These are phyloP conservation scores for Pseudoscleropodium purum DNA, from an alignment of 225 moss, liverwort and hornwort species.

Conservation along the genomic window DNA sequence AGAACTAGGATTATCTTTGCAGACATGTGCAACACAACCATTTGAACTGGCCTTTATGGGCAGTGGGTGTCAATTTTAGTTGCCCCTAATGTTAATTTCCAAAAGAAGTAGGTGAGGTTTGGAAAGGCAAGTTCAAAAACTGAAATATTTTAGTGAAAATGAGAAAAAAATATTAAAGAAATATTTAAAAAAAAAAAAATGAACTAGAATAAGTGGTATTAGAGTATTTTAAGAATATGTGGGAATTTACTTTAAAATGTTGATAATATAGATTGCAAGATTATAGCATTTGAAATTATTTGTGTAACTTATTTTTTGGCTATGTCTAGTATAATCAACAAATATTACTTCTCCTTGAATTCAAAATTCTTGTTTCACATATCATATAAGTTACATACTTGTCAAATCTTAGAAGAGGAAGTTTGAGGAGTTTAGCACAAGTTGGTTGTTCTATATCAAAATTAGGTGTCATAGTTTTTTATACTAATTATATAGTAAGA, in stretches of 20 bases:
- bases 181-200: no score
- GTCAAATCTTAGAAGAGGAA: neutral
- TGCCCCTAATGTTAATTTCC: no score
- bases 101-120: no score
- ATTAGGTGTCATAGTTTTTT: accelerated
- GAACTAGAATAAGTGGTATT: accelerated
- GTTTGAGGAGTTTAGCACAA: neutral
- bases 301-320: neutral
- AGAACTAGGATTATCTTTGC: no score
- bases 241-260: neutral
- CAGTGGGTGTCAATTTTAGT: no score
- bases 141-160: neutral
- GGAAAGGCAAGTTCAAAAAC: no score
- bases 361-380: neutral
- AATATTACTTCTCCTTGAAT: neutral
- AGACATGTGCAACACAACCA: neutral
- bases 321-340: accelerated
- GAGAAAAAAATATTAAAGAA: neutral
- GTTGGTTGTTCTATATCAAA: no score
- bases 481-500: no score
- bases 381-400: neutral
- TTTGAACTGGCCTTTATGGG: no score
- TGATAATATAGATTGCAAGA: neutral
- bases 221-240: neutral
- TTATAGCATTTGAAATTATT: neutral